phyloP scores from a whole-genome alignment of 108 stramenopile species.

The Chaetoceros tenuissimus region DNA sequence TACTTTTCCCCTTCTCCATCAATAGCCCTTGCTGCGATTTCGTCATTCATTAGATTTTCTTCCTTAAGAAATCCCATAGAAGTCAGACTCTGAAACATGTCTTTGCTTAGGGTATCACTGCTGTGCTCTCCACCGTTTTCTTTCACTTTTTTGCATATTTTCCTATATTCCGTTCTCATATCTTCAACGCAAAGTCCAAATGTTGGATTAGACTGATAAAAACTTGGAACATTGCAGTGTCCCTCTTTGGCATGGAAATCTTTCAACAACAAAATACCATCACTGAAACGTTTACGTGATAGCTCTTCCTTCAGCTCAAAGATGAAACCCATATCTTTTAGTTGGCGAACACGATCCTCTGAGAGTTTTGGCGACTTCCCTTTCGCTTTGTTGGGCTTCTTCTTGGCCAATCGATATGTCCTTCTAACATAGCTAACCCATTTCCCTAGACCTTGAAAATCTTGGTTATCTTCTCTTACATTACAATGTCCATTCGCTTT shows the following conservation, averaged over 20 bases:
- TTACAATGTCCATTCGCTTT: neutral
- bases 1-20: no score
- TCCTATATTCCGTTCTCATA: neutral
- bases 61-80: neutral
- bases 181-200: neutral
- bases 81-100: neutral
- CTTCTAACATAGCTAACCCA: conserved; percentile 1
- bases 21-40: no score
- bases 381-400: neutral
- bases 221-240: neutral
- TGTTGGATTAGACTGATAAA: neutral
- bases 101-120: neutral
- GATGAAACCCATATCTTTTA: neutral
- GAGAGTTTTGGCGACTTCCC: neutral
- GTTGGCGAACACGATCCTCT: neutral
- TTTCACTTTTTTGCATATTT: neutral
- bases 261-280: neutral
- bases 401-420: neutral
- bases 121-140: neutral
- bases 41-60: no score
- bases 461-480: conserved; percentile 1
- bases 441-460: conserved; percentile 1
- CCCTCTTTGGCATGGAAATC: neutral
- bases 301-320: conserved; percentile 1
- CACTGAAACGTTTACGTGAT: neutral